Base-by-base conservation (phyloP, 2,329 filamentous ascomycete genomes). In the Trichoderma hamatum region DNA sequence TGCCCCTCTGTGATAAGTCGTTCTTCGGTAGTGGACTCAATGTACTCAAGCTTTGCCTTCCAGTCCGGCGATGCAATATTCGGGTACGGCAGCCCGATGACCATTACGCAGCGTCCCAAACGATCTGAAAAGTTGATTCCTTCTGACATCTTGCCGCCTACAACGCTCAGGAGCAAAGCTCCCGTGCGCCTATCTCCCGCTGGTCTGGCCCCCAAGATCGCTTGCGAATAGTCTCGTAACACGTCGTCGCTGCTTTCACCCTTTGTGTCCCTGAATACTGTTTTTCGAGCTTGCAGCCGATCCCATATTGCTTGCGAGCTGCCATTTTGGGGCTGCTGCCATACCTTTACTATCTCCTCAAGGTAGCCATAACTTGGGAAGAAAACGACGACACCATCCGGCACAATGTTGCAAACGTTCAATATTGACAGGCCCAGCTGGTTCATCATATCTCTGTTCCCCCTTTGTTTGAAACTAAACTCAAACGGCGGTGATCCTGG, bases 111-210 rank as follows among this genome's bases (percentile, higher is more conserved):
- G 30, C 96, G 90, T 1, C 96, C 96, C 0, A 99, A 88, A 3
- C 86, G 85, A 80, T 99, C 94, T 0, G 93, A 95, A 82, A 99
- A 99, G 80, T 99, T 99, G 82, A 99, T 99, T 72, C 96, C 96
- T 80, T 99, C 96, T 69, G 93, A 97, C 81, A 99, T 90, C 73
- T 95, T 97, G 16, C 96, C 96, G 67, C 95, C 95, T 3, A 99
- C 91, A 3, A 99, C 94, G 66, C 93, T 94, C 30, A 99, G 86
- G 0, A 99, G 86, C 0, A 98, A 82, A 0, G 92, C 95, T 0
- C 94, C 94, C 59, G 86, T 76, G 5, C 71, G 61, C 16, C 71
- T 74, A 51, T 67, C 71, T 5, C 70, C 67, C 1, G n/a, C 28
- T 5, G 54, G 60, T 79, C 84, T 51, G 76, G 80, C 73, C 78